A percentile compares a stretch with the other conserved stretches of the same genome.
These are phyloP conservation scores for Podospora pseudoanserina DNA, from an alignment of 495 filamentous ascomycete species.

Conservation along the genomic window DNA sequence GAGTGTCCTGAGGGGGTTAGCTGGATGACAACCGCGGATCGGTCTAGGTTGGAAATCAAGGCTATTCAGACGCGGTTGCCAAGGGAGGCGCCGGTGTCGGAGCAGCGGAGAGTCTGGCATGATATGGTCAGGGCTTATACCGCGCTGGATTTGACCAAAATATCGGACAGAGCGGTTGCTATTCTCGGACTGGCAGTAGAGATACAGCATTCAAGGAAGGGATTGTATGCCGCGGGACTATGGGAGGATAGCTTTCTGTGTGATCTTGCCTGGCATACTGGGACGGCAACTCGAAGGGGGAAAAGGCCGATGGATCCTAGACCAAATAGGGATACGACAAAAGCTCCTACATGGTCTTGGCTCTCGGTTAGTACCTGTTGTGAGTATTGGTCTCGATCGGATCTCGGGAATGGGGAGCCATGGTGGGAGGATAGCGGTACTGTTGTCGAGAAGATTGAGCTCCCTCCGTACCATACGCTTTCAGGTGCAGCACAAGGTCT, in stretches of 20 bases:
- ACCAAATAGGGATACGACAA: background rate
- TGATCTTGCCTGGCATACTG: no score
- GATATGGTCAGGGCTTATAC: background rate
- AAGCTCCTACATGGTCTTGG: background rate
- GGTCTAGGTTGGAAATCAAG: background rate
- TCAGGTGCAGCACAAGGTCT: background rate
- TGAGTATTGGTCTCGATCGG: background rate
- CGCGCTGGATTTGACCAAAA: background rate
- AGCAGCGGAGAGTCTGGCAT: background rate
- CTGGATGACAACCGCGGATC: background rate
- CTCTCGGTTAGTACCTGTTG: background rate
- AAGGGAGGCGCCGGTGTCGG: background rate
- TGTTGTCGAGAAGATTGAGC: background rate
- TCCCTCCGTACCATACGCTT: background rate
- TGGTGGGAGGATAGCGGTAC: background rate
- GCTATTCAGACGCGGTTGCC: background rate
- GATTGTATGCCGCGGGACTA: no score
- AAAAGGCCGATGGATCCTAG: no score
- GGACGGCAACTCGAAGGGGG: no score
- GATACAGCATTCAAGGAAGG: no score
- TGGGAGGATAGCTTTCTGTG: no score
- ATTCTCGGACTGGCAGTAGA: no score
- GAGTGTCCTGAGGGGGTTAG: background rate
- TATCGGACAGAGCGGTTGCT: background rate
- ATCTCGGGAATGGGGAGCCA: background rate